phyloP scores from a whole-genome alignment of 306 rosid genomes.

The Heteromeles arbutifolia region DNA sequence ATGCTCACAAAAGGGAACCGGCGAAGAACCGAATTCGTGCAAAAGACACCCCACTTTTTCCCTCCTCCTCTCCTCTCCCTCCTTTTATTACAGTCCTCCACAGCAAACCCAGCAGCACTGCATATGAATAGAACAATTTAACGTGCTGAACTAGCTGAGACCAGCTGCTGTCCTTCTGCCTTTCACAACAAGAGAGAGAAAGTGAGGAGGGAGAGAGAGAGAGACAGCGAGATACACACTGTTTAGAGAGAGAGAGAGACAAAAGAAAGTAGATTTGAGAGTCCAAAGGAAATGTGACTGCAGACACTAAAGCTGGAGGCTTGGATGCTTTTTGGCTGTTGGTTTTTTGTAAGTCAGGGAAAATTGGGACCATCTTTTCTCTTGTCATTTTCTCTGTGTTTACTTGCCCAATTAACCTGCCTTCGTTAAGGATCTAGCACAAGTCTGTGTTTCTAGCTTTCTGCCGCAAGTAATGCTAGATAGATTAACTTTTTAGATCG shows the following conservation, averaged over 20 bases:
- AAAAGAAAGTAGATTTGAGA: conserved; percentile 37
- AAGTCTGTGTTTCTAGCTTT: conserved; percentile 46
- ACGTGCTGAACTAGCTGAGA: conserved; percentile 26
- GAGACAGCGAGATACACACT: conserved; percentile 26
- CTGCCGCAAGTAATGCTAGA: conserved; percentile 10
- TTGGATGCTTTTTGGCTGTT: conserved; percentile 44
- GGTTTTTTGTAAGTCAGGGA: conserved; percentile 34
- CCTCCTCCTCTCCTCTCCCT: background rate
- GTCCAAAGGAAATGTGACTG: conserved; percentile 60
- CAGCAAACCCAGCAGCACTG: conserved; percentile 20
- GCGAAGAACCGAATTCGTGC: no score
- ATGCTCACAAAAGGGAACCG: no score
- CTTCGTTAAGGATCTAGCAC: conserved; percentile 50
- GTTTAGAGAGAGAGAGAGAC: conserved; percentile 19
- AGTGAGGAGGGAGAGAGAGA: conserved; percentile 4
- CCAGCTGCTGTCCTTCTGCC: background rate
- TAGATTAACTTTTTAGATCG: no score
- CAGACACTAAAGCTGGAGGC: conserved; percentile 60
- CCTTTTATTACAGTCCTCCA: conserved; percentile 6
- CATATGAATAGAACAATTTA: conserved; percentile 34
- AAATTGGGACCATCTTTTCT: conserved; percentile 49
- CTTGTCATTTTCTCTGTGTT: conserved; percentile 33
- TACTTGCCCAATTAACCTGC: conserved; percentile 44
- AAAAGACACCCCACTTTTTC: conserved; percentile 66
- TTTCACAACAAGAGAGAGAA: background rate